A percentile compares a stretch with the other conserved stretches of the same genome.
phyloP scores from a whole-genome alignment of 495 filamentous ascomycete genomes.

The Penicilliopsis zonata region DNA sequence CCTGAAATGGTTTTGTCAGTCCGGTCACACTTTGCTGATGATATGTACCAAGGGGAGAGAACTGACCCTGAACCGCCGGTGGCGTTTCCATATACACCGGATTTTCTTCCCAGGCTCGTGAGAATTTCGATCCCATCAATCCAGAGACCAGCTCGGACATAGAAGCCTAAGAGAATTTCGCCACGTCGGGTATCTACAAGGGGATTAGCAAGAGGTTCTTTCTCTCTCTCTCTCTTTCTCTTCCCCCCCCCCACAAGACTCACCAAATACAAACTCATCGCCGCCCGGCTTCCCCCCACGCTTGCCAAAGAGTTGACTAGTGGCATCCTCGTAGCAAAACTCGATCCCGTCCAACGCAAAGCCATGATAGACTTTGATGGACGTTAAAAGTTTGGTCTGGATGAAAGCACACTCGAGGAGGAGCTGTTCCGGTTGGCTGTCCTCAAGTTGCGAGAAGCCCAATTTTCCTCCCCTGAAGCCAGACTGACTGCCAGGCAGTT shows the following conservation, averaged over 20 bases:
- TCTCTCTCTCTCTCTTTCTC: not conserved
- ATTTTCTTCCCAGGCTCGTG: conserved; percentile 77
- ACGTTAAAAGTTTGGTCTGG: conserved; percentile 61
- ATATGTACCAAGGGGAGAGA: conserved; percentile 1
- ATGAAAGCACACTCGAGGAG: conserved; percentile 58
- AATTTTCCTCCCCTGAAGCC: conserved; percentile 69
- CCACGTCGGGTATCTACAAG: conserved; percentile 71
- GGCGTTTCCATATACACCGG: conserved; percentile 73
- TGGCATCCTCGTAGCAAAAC: conserved; percentile 83
- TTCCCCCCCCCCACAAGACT: conserved; percentile 10
- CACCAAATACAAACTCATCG: conserved; percentile 67
- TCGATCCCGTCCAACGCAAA: conserved; percentile 74
- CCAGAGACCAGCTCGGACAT: conserved; percentile 68
- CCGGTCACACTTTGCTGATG: no score
- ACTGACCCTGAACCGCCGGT: conserved; percentile 73
- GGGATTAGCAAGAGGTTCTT: no score
- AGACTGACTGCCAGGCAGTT: conserved; percentile 57
- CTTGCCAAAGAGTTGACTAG: conserved; percentile 83
- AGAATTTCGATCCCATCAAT: conserved; percentile 87
- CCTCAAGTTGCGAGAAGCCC: conserved; percentile 61
- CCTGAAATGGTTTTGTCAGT: conserved; percentile 31
- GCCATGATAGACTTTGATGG: conserved; percentile 69
- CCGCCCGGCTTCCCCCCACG: conserved; percentile 62
- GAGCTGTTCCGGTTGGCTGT: conserved; percentile 59
- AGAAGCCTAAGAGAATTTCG: conserved; percentile 81